Evolutionary conservation across 83 land plant species (phyloP), one percentile per base, ranked within the genome.

Genomic region (Diphasiastrum complanatum): DNA sequence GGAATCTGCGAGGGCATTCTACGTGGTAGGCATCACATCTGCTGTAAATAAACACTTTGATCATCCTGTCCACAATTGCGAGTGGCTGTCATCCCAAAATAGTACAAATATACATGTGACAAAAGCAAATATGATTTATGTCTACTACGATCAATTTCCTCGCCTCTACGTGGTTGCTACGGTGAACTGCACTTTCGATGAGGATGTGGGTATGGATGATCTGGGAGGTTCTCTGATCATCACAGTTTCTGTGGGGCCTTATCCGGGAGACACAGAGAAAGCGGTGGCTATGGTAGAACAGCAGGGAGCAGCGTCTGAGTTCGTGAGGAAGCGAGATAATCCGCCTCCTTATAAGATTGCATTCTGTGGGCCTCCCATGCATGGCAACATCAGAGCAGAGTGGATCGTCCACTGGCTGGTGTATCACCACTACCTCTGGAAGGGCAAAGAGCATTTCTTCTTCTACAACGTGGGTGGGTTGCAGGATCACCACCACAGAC

Each of bases 401-500:
- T 64, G 66, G 66, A 8, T 64, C 10, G 35, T 41, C 27, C 33
- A 20, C n/a, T 64, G 66, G 66, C 61, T 64, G 2, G 24, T 33
- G 20, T 64, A 64, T 56, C 66, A 64, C 66, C 33, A 50, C 28
- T 50, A 64, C 66, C 2, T 64, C n/a, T 64, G 36, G 60, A 29
- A 64, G 2, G 66, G 66, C 5, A 28, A 64, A 1, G 66, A 31
- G 4, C 45, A 50, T n/a, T 64, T 64, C n/a, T 64, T 48, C 29
- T 50, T 64, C 38, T 64, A 64, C 66, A 50, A 64, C 12, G 66
- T 64, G 22, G 66, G 66, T 10, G 55, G 66, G 3, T 29, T 64
- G 25, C 8, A 34, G 40, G 26, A 49, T 3, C 31, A 4, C 8
- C 32, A 50, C 12, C 35, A 29, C 2, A 30, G 14, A 41, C 16